Conservation (phyloP, 2,329 filamentous ascomycete genomes). For the Aspergillus nomiae region DNA sequence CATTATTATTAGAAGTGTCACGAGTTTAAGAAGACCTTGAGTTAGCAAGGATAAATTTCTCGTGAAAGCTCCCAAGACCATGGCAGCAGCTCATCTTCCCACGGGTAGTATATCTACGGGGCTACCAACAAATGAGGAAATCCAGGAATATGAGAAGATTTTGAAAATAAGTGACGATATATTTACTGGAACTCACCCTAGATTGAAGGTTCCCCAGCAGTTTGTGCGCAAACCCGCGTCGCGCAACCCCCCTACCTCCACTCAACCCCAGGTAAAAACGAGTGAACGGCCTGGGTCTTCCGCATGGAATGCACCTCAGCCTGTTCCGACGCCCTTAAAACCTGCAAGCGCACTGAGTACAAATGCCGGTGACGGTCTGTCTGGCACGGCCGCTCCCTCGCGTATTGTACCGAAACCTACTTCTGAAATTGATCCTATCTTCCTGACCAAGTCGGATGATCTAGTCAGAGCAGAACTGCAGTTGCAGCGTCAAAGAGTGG, state of each 20-base stretch:
- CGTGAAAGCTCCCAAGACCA: constrained; percentile 11
- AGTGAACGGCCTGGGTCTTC: constrained; percentile 19
- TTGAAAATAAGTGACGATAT: constrained; percentile 78
- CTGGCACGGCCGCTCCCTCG: constrained; percentile 30
- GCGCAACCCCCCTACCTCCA: constrained; percentile 33
- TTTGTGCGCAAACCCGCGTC: constrained; percentile 47
- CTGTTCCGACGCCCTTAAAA: constrained; percentile 22
- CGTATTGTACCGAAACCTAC: constrained; percentile 51
- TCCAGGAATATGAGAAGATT: constrained; percentile 76
- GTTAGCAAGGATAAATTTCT: constrained; percentile 1
- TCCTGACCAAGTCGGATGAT: constrained; percentile 83
- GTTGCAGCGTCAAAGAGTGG: constrained; percentile 77
- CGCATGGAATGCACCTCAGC: constrained; percentile 16
- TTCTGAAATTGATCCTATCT: constrained; percentile 76
- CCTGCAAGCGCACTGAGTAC: constrained; percentile 22
- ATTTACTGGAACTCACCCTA: constrained; percentile 68
- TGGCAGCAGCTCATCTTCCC: constrained; percentile 38
- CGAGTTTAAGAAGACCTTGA: neutral
- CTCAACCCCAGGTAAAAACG: constrained; percentile 32
- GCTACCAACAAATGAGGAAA: constrained; percentile 53
- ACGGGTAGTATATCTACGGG: constrained; percentile 32
- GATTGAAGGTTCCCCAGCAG: constrained; percentile 60
- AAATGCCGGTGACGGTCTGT: constrained; percentile 20
- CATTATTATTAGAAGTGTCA: neutral
- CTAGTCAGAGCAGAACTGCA: constrained; percentile 79